Evolutionary conservation across 1,284 basidiomycete genomes (phyloP).

Genomic region (Ganoderma resinaceum): DNA sequence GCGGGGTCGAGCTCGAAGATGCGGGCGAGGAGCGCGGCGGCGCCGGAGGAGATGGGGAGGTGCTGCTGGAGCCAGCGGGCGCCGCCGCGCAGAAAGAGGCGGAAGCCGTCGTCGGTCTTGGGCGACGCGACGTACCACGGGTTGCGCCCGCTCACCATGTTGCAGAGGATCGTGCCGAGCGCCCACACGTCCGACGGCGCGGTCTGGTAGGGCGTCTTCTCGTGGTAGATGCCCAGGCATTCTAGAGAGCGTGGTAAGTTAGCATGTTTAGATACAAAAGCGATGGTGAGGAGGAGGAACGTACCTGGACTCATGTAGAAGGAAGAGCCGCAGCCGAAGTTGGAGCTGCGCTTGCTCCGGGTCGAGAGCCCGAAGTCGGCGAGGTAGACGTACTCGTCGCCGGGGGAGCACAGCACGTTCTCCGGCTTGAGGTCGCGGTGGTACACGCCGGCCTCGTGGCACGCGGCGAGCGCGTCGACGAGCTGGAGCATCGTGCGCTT

Average conservation of each 20-base stretch:
- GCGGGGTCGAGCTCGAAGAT: constrained; percentile 62
- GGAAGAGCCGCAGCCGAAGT: constrained; percentile 60
- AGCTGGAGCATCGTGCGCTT: constrained; percentile 61
- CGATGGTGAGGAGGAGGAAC: constrained; percentile 22
- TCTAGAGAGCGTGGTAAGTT: constrained; percentile 44
- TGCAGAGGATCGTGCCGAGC: constrained; percentile 55
- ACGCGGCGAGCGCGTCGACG: constrained; percentile 66
- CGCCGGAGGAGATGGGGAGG: constrained; percentile 74
- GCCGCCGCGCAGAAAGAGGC: constrained; percentile 47
- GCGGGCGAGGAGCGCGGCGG: constrained; percentile 62
- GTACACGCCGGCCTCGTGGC: constrained; percentile 65
- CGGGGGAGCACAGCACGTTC: constrained; percentile 63
- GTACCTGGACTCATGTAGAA: constrained; percentile 70
- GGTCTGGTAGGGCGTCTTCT: constrained; percentile 55
- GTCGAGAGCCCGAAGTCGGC: constrained; percentile 79
- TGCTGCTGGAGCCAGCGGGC: constrained; percentile 69
- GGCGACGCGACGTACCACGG: constrained; percentile 85
- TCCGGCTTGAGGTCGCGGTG: constrained; percentile 80
- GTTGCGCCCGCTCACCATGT: constrained; percentile 85
- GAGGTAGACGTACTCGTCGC: constrained; percentile 56
- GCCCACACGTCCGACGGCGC: constrained; percentile 78
- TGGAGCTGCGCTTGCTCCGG: constrained; percentile 49
- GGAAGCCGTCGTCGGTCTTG: constrained; percentile 74
- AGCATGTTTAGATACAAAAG: constrained; percentile 2
- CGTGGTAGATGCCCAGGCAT: constrained; percentile 54